Percentiles rank a stretch among this genome's conserved stretches.
Conservation (phyloP, 2,329 filamentous ascomycete genomes). For the Akanthomyces lecanii region DNA sequence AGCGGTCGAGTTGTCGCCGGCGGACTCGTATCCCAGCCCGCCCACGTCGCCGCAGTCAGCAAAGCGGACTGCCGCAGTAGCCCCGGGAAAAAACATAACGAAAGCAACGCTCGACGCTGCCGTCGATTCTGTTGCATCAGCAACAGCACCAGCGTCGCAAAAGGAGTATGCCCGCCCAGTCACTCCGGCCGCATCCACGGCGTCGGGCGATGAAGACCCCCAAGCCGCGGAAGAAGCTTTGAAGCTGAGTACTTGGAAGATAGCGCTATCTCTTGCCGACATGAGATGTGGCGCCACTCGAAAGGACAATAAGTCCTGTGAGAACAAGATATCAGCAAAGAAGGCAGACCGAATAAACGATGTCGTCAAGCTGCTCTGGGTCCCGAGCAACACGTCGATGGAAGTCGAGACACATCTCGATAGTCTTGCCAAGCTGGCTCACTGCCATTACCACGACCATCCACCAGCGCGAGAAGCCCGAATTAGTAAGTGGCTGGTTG, state of each 20-base stretch:
- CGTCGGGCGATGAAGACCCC: background rate
- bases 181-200: background rate
- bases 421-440: background rate
- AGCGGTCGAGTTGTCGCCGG: background rate
- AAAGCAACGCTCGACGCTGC: background rate
- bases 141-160: background rate
- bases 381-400: background rate
- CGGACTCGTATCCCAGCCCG: constrained; percentile 6
- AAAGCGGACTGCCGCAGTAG: background rate
- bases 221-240: background rate
- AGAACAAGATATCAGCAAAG: background rate
- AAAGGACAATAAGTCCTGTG: background rate
- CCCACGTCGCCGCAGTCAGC: constrained; percentile 1
- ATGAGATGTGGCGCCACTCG: background rate
- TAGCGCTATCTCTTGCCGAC: background rate
- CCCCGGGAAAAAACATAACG: background rate
- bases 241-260: background rate
- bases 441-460: constrained; percentile 4
- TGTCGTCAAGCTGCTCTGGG: background rate
- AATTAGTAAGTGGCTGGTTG: background rate
- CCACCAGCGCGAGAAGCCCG: background rate
- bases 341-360: background rate
- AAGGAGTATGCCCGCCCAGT: background rate
- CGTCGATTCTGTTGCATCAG: background rate
- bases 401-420: background rate